Evolutionary conservation across 2,329 filamentous ascomycete genomes (phyloP).

Genomic region (Periconia macrospinosa): DNA sequence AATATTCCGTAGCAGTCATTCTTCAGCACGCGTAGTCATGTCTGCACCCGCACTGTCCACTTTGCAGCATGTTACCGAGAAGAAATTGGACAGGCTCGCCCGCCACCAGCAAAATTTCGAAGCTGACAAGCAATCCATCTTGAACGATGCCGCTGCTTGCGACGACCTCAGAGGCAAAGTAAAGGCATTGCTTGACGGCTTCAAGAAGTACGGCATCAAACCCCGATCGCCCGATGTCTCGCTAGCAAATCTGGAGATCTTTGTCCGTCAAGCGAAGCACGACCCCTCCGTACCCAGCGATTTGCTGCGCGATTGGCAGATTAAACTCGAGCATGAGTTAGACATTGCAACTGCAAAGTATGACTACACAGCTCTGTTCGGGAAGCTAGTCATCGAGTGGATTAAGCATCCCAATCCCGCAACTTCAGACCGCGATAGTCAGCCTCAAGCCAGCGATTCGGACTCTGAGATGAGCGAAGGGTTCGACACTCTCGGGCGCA

Average conservation of each 20-base stretch:
- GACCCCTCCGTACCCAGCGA: constrained; percentile 29
- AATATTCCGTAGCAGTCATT: not conserved
- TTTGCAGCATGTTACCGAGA: constrained; percentile 28
- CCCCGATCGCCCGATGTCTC: constrained; percentile 14
- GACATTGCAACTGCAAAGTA: constrained; percentile 32
- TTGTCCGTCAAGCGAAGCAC: constrained; percentile 27
- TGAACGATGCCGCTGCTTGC: constrained; percentile 10
- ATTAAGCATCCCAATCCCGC: constrained; percentile 28
- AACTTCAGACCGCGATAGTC: not conserved
- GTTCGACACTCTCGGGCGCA: constrained; percentile 48
- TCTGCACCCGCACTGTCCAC: constrained; percentile 21
- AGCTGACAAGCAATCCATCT: constrained; percentile 18
- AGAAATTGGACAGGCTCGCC: constrained; percentile 27
- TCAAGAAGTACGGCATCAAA: constrained; percentile 18
- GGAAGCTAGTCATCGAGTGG: constrained; percentile 31
- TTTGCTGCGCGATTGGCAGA: constrained; percentile 27
- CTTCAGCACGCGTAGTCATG: constrained; percentile 8
- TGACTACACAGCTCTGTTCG: constrained; percentile 31
- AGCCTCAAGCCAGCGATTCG: constrained; percentile 1
- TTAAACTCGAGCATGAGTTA: constrained; percentile 24
- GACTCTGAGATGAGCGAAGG: constrained; percentile 21
- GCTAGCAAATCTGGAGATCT: constrained; percentile 21
- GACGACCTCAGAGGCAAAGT: constrained; percentile 16
- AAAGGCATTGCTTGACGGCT: constrained; percentile 20
- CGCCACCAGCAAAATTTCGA: constrained; percentile 22